Evolutionary conservation across 805 yeast species (phyloP), one percentile per base, ranked within the genome.

Genomic region (Pichia exigua): DNA sequence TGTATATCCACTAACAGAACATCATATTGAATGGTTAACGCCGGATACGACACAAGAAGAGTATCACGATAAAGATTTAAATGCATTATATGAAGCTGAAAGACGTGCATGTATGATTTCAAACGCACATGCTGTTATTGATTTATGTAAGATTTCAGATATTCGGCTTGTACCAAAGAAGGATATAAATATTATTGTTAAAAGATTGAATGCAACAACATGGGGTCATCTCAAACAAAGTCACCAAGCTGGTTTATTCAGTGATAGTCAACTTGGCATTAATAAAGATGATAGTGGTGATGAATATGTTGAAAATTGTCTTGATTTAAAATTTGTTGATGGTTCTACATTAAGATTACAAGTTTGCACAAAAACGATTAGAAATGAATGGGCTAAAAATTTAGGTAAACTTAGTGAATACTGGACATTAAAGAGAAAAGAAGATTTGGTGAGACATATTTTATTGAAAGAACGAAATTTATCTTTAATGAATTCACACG

Each of bases 321-420:
- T 87, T 56, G 79, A 77, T 45, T 69, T 88, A 1, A 65, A 63
- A 4, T 68, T 82, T 58, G 56, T 58, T 1, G 74, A 78, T 52
- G 83, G 82, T 0, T 58, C 76, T 0, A 53, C 48, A 0, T 54
- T 85, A 13, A 71, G 74, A 44, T 64, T 88, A 12, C 78, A 82
- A 51, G 88, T 94, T 0, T 78, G 81, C 2, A 70, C 71, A 53
- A 57, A 69, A 18, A 38, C 32, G 0, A 60, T 75, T 0, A 71
- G 92, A 45, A 77, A 81, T 57, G 78, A 76, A 55, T 91, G 97
- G 98, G 73, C 84, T 0, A n/a, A 24, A 0, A 66, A 79, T 48
- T 66, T 91, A 35, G 55, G 51, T 0, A 66, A 68, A 6, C 59
- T 84, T 20, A 60, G 60, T 10, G 54, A 54, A 2, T 91, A 83